These are phyloP conservation scores for Protomyces inouyei DNA, from an alignment of 1,139 yeast species.

Conservation along the genomic window DNA sequence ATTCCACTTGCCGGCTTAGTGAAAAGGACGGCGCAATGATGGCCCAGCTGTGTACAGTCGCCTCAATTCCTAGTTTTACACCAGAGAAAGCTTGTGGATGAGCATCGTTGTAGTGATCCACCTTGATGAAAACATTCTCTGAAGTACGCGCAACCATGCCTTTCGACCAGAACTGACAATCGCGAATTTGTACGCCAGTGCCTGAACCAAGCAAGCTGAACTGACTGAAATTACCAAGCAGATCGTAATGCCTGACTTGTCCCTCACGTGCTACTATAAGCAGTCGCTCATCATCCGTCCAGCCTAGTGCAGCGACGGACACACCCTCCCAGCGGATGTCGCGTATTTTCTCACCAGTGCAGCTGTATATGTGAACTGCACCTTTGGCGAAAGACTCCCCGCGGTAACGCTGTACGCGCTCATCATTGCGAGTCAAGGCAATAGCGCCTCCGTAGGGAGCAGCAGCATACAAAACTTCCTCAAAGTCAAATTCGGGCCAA, in stretches of 20 bases:
- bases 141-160: constrained; percentile 44
- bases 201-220: constrained; percentile 42
- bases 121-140: constrained; percentile 40
- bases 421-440: constrained; percentile 35
- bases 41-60: constrained; percentile 38
- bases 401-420: constrained; percentile 34
- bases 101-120: constrained; percentile 39
- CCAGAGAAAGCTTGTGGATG: constrained; percentile 34
- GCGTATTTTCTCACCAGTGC: constrained; percentile 23
- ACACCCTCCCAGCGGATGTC: constrained; percentile 45
- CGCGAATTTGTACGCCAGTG: constrained; percentile 43
- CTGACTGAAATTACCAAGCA: constrained; percentile 62
- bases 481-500: constrained; percentile 16
- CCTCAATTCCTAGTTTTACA: constrained; percentile 32
- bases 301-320: constrained; percentile 55
- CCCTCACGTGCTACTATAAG: constrained; percentile 61
- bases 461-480: constrained; percentile 11
- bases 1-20: constrained; percentile 39
- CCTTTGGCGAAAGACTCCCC: constrained; percentile 34
- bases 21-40: constrained; percentile 38
- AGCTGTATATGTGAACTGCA: constrained; percentile 31
- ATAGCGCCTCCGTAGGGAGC: constrained; percentile 24
- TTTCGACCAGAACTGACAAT: constrained; percentile 40
- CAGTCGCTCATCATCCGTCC: constrained; percentile 54
- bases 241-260: constrained; percentile 62